A percentile compares a stretch with the other conserved stretches of the same genome.
These are phyloP conservation scores for Fonsecaea pugnacius DNA, from an alignment of 2,329 filamentous ascomycete species.

Conservation along the genomic window DNA sequence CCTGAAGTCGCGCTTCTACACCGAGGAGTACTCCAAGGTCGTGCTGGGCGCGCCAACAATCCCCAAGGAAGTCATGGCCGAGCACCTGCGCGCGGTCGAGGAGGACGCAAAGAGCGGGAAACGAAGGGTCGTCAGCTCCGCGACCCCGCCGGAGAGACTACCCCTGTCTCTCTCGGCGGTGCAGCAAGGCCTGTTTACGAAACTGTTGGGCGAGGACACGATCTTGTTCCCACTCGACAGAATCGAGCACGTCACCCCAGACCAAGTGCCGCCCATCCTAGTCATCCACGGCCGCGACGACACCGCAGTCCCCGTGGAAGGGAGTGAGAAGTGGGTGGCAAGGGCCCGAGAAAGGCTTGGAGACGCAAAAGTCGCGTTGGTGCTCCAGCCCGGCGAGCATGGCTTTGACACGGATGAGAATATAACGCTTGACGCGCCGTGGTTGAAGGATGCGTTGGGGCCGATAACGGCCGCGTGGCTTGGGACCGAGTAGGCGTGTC, in stretches of 20 bases:
- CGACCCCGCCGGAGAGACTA: constrained; percentile 9
- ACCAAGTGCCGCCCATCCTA: constrained; percentile 1
- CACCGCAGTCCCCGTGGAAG: constrained; percentile 13
- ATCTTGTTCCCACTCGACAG: constrained; percentile 13
- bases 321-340: constrained; percentile 12
- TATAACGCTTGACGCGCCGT: constrained; percentile 4
- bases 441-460: constrained; percentile 5
- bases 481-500: background rate
- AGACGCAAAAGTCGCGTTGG: constrained; percentile 2
- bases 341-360: constrained; percentile 5
- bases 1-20: constrained; percentile 4
- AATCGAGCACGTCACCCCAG: background rate
- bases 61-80: background rate
- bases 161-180: constrained; percentile 12
- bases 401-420: constrained; percentile 10
- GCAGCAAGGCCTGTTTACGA: constrained; percentile 10
- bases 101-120: constrained; percentile 5
- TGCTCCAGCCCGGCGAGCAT: constrained; percentile 11
- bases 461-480: constrained; percentile 9
- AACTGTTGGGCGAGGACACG: constrained; percentile 15
- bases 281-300: constrained; percentile 13
- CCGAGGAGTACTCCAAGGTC: constrained; percentile 8
- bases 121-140: background rate
- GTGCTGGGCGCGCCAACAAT: constrained; percentile 6
- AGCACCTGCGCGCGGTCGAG: background rate